Percentiles rank a stretch among this genome's conserved stretches.
These are phyloP conservation scores for Gomphus bonarii DNA, from an alignment of 1,284 basidiomycete genomes.

Conservation along the genomic window DNA sequence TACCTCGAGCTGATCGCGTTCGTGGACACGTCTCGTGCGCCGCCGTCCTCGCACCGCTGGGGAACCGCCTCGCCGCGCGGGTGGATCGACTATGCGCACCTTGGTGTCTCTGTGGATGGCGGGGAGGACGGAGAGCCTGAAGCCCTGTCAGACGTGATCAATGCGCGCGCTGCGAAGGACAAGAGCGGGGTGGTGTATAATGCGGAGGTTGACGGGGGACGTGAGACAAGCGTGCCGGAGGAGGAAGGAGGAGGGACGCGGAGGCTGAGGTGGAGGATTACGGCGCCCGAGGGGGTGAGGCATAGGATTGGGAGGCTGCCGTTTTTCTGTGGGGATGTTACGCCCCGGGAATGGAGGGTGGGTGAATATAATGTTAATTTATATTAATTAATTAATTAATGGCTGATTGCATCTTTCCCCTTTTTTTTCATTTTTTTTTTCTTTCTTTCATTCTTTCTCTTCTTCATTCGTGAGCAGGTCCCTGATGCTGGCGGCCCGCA, in stretches of 20 bases:
- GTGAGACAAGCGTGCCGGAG: slow-evolving; percentile 40
- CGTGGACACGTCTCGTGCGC: slow-evolving; percentile 31
- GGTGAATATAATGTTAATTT: not conserved
- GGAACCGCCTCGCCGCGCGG: slow-evolving; percentile 27
- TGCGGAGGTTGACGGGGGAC: slow-evolving; percentile 36
- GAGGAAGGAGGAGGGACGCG: no score
- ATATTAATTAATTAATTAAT: no score
- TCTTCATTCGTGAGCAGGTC: no score
- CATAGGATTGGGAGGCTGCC: slow-evolving; percentile 32
- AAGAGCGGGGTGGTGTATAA: slow-evolving; percentile 30
- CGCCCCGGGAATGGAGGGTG: slow-evolving; percentile 46
- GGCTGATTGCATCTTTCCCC: not conserved
- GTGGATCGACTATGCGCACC: slow-evolving; percentile 57
- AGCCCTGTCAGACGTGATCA: slow-evolving; percentile 44
- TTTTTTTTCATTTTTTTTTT: no score
- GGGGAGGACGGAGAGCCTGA: no score
- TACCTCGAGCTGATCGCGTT: slow-evolving; percentile 65
- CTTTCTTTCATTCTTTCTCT: no score
- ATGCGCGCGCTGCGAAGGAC: slow-evolving; percentile 31
- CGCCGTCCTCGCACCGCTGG: slow-evolving; percentile 31
- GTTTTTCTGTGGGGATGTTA: slow-evolving; percentile 68
- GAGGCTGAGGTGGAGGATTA: slow-evolving; percentile 48
- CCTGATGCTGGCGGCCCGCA: slow-evolving; percentile 39
- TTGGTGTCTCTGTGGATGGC: slow-evolving; percentile 30
- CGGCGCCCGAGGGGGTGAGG: slow-evolving; percentile 23